Evolutionary conservation across 345 rosid species (phyloP), one percentile per base, ranked within the genome.

Genomic region (Bruguiera sexangula): DNA sequence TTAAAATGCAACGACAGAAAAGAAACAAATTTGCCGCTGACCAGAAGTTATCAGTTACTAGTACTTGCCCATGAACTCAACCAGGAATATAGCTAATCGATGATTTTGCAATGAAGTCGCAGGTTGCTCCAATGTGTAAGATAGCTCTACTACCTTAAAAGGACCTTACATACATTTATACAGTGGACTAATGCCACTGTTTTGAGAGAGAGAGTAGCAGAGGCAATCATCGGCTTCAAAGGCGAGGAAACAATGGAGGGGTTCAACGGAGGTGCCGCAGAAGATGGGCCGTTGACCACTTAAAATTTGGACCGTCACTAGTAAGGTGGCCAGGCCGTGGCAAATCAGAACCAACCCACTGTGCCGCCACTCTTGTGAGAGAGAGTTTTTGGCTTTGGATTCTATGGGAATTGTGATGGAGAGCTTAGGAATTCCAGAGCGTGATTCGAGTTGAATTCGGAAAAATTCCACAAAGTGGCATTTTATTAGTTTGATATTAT

Each of bases 221-320:
- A 89, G 84, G 86, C 84, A 87, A 71, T 87, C 87, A 79, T 88
- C 88, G 69, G 93, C 92, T 59, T 93, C 93, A 66, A 75, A 86
- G 66, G 98, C 88, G 93, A 94, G 66, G 77, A 89, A 92, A 84
- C 69, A 59, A 69, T 89, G 90, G 84, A 88, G 78, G 77, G 80
- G 74, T 62, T 86, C 81, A 74, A 93, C 82, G 29, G 92, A 88
- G 43, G 98, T 89, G 80, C 85, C 83, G 36, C 80, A 80, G 76
- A 89, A 91, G 84, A 92, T 87, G 8, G 96, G 96, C 98, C 96
- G 89, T 70, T 89, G 96, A n/a, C 96, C 97, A 94, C 59, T 24
- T 24, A 94, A 88, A 79, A 94, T 87, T 2, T 97, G 84, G 73
- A 89, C 75, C 60, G 87, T 82, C 34, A 87, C 87, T 11, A 82